Conservation (phyloP, 208 protist species). For the Leishmania braziliensis region DNA sequence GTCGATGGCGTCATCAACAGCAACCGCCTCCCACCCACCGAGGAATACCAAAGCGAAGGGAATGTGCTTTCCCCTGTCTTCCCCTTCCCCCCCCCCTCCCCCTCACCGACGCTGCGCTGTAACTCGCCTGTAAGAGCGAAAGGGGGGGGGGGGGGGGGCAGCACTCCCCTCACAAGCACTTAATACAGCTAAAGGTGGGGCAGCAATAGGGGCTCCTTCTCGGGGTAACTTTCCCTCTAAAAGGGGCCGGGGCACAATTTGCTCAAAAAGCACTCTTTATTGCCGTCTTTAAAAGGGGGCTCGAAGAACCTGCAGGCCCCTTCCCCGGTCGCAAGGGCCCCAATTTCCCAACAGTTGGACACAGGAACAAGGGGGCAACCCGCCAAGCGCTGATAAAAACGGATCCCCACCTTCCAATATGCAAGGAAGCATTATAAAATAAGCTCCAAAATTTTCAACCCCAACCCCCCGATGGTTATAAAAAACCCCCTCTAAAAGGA, state of each 20-base stretch:
- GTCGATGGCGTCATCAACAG: not conserved
- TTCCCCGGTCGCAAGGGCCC: not conserved
- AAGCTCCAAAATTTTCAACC: too few species aligned
- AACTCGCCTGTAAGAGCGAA: not conserved
- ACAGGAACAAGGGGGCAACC: not conserved
- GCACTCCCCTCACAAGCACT: not conserved
- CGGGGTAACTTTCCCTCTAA: not conserved
- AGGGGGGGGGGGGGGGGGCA: not conserved
- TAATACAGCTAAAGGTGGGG: too few species aligned
- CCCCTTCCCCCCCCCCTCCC: not conserved
- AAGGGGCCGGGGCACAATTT: not conserved
- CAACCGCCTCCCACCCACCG: not conserved
- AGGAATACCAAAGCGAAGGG: not conserved
- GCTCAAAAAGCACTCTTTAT: not conserved
- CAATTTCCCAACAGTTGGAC: not conserved
- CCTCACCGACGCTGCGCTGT: not conserved
- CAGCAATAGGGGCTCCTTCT: not conserved
- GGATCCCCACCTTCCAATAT: too few species aligned
- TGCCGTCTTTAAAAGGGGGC: not conserved
- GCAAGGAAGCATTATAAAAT: too few species aligned
- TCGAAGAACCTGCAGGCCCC: not conserved
- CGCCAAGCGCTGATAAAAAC: not conserved
- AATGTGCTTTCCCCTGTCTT: not conserved
- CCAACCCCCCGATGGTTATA: too few species aligned
- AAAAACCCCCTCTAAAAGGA: too few species aligned